Evolutionary conservation across 345 rosid genomes (phyloP).

Genomic region (Eucalyptus globulus): DNA sequence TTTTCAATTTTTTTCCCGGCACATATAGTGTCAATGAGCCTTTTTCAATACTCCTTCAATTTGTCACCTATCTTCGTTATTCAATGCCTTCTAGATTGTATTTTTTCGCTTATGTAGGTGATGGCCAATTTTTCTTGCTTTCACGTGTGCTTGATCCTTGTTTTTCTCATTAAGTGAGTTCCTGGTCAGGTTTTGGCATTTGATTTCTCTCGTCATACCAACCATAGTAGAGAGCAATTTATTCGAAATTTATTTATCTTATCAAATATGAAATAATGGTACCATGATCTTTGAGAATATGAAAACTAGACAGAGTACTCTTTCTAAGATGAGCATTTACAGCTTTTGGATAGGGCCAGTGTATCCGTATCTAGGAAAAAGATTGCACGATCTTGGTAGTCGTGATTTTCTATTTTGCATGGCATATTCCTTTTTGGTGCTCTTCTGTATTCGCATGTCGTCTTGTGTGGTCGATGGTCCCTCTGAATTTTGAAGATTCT

Average conservation of each 20-base stretch:
- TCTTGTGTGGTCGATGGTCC: neutral
- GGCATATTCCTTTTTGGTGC: neutral
- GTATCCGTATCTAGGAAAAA: neutral
- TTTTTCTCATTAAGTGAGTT: neutral
- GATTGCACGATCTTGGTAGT: neutral
- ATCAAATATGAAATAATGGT: neutral
- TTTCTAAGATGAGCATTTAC: neutral
- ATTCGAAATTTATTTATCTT: neutral
- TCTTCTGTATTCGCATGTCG: neutral
- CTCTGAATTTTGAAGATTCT: neutral
- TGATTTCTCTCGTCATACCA: neutral
- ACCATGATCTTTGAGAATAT: neutral
- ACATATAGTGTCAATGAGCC: neutral
- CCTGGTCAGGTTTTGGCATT: neutral
- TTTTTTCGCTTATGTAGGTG: neutral
- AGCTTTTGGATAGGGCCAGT: neutral
- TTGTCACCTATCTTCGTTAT: neutral
- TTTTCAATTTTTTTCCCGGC: neutral
- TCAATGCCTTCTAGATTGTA: neutral
- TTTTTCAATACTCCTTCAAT: neutral
- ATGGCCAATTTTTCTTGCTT: neutral
- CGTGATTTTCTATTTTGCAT: neutral
- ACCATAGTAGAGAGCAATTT: neutral
- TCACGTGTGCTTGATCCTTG: neutral
- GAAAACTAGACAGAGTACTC: neutral